These are phyloP conservation scores for Ormosia emarginata DNA, from an alignment of 306 rosid genomes.

Conservation along the genomic window DNA sequence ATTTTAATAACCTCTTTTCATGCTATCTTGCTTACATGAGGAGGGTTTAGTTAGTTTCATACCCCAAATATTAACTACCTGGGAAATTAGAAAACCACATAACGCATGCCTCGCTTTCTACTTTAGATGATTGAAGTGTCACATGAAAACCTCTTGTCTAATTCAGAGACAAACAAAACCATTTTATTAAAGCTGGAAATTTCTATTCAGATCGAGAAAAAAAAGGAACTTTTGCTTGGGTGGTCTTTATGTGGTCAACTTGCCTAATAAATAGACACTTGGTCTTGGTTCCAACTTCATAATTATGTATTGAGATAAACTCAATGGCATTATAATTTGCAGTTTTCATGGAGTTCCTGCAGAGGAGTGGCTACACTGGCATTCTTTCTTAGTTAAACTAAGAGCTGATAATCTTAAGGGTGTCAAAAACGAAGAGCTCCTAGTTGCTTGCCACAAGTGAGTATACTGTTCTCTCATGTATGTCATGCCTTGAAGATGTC, in stretches of 20 bases:
- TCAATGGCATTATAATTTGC: conserved; percentile 6
- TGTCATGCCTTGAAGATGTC: background rate
- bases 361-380: conserved; percentile 95
- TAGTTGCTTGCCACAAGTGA: conserved; percentile 93
- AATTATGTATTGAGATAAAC: background rate
- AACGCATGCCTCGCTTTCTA: background rate
- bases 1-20: background rate
- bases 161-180: background rate
- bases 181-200: background rate
- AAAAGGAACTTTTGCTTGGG: background rate
- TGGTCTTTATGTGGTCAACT: background rate
- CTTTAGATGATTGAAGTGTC: background rate
- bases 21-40: background rate
- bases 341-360: conserved; percentile 97
- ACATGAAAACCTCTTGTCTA: background rate
- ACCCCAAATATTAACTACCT: background rate
- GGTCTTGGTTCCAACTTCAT: background rate
- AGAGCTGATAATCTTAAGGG: conserved; percentile 97
- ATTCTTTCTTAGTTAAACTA: conserved; percentile 86
- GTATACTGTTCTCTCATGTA: conserved; percentile 17
- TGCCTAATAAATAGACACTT: background rate
- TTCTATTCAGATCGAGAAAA: background rate
- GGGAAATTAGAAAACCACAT: background rate
- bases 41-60: background rate
- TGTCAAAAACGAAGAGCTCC: conserved; percentile 88